Percentiles rank a stretch among this genome's conserved stretches.
Conservation (phyloP, 768 basidiomycete species). For the Cyclocybe aegerita region DNA sequence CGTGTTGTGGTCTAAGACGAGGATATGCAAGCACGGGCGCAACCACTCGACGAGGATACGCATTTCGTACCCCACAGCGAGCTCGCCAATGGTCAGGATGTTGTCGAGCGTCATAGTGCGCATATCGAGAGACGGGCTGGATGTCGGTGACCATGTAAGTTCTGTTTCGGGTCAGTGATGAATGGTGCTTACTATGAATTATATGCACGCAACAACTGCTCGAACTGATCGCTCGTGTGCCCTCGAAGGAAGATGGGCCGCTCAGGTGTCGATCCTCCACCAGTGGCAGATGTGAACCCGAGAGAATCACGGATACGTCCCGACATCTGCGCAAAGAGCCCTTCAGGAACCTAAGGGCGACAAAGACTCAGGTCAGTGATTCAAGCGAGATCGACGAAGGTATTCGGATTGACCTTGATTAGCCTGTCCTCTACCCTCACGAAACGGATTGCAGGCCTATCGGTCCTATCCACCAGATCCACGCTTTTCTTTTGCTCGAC, state of each 20-base stretch:
- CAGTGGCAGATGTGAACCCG: conserved; percentile 9
- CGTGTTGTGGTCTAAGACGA: conserved; percentile 23
- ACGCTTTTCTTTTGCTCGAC: background rate
- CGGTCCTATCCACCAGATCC: background rate
- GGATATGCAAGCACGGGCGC: conserved; percentile 27
- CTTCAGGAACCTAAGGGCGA: conserved; percentile 11
- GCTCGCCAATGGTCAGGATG: conserved; percentile 37
- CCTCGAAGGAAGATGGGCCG: conserved; percentile 37
- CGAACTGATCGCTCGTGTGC: conserved; percentile 37
- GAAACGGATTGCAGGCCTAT: conserved; percentile 4
- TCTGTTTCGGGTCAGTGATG: conserved; percentile 7
- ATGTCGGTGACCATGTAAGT: conserved; percentile 9
- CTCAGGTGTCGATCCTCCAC: conserved; percentile 17
- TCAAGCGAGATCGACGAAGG: background rate
- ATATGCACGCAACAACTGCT: conserved; percentile 35
- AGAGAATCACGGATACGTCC: conserved; percentile 10
- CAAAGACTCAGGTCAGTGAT: background rate
- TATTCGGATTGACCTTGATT: conserved; percentile 21
- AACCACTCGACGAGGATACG: conserved; percentile 36
- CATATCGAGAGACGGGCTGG: conserved; percentile 26
- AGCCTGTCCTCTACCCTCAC: conserved; percentile 18
- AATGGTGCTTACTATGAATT: conserved; percentile 31
- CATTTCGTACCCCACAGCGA: conserved; percentile 40
- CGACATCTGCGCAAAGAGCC: conserved; percentile 20
- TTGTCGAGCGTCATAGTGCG: conserved; percentile 27